Conservation (phyloP, 805 yeast species). For the Cyberlindnera japonica region DNA sequence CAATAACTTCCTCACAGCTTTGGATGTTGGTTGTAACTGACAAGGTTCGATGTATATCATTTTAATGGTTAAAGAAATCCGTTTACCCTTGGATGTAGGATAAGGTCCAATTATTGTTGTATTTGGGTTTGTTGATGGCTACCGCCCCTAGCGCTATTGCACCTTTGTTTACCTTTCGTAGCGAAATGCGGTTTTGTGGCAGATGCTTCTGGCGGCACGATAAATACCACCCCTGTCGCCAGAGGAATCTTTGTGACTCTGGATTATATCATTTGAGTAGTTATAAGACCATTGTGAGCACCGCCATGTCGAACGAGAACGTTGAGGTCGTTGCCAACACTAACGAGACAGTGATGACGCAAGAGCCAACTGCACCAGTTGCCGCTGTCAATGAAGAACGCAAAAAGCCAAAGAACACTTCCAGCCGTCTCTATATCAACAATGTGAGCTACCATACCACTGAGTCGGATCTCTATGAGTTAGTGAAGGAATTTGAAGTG, state of each 20-base stretch:
- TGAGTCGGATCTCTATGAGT: slow-evolving; percentile 47
- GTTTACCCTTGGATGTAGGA: no score
- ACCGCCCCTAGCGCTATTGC: neutral
- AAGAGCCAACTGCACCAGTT: neutral
- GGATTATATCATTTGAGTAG: no score
- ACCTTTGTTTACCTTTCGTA: slow-evolving; percentile 1
- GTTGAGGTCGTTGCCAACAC: no score
- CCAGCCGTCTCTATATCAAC: slow-evolving; percentile 46
- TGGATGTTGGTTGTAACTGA: slow-evolving; percentile 16
- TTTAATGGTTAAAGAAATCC: slow-evolving; percentile 20
- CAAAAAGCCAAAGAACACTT: neutral
- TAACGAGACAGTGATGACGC: neutral
- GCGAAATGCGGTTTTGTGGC: slow-evolving; percentile 1
- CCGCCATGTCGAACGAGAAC: neutral
- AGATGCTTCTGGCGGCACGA: neutral
- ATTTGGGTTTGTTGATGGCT: neutral
- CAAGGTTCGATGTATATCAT: slow-evolving; percentile 25
- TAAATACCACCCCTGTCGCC: neutral
- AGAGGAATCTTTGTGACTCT: neutral
- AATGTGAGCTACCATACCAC: slow-evolving; percentile 51
- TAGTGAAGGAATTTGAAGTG: slow-evolving; percentile 45
- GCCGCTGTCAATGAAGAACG: neutral
- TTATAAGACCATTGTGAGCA: neutral
- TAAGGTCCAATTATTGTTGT: no score
- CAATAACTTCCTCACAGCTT: no score